Evolutionary conservation across 2,329 filamentous ascomycete species (phyloP).

Genomic region (Exophiala aquamarina): DNA sequence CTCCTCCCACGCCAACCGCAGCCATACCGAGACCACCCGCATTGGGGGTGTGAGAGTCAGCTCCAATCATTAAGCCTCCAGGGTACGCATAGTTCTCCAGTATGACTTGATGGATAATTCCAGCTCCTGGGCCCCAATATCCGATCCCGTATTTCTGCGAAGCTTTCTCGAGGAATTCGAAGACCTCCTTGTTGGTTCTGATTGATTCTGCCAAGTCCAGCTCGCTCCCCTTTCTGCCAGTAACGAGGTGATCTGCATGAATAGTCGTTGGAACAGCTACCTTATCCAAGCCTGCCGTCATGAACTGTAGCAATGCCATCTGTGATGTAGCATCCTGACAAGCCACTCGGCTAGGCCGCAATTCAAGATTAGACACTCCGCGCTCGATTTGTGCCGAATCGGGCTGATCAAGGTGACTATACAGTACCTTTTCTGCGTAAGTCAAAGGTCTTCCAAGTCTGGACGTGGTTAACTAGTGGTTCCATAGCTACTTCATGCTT

Average conservation of each 20-base stretch:
- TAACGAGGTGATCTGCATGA: slow-evolving; percentile 98
- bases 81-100: slow-evolving; percentile 99
- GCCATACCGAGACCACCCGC: slow-evolving; percentile 83
- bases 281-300: slow-evolving; percentile 93
- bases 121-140: slow-evolving; percentile 97
- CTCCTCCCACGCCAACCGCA: slow-evolving; percentile 94
- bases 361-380: slow-evolving; percentile 90
- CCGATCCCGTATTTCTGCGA: slow-evolving; percentile 99
- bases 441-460: slow-evolving; percentile 91
- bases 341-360: slow-evolving; percentile 94
- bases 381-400: slow-evolving; percentile 94
- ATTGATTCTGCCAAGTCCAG: slow-evolving; percentile 91
- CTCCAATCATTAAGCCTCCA: slow-evolving; percentile 94
- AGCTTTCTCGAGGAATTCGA: slow-evolving; percentile 89
- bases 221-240: slow-evolving; percentile 86
- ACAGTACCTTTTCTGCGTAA: slow-evolving; percentile 97
- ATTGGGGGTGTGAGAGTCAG: slow-evolving; percentile 96
- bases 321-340: slow-evolving; percentile 99
- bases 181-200: slow-evolving; percentile 97
- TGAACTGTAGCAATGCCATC: slow-evolving; percentile 99
- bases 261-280: slow-evolving; percentile 94
- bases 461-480: slow-evolving; percentile 81
- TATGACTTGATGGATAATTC: slow-evolving; percentile 98
- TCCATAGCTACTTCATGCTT: slow-evolving; percentile 92
- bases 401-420: slow-evolving; percentile 97